Conservation (phyloP, 306 rosid species). For the Vigna reflexopilosa region DNA sequence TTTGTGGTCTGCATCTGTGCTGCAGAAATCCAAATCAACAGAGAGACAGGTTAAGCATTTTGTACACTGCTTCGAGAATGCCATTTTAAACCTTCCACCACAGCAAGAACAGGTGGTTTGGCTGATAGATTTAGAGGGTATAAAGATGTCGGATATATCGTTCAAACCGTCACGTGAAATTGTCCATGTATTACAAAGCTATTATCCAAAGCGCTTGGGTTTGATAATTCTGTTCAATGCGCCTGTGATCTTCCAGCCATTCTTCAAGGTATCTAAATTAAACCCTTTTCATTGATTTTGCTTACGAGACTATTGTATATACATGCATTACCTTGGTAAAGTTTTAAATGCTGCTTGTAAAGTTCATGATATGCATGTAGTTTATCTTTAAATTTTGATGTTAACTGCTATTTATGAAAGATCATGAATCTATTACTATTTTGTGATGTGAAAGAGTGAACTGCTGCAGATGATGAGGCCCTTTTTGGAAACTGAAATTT, state of each 20-base stretch:
- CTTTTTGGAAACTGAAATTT: neutral
- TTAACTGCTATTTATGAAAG: neutral
- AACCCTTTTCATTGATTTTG: neutral
- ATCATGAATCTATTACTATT: neutral
- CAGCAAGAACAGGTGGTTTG: slow-evolving; percentile 80
- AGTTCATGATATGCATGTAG: neutral
- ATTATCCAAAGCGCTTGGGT: slow-evolving; percentile 86
- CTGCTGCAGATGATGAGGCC: slow-evolving; percentile 46
- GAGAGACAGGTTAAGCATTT: slow-evolving; percentile 70
- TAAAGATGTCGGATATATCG: slow-evolving; percentile 46
- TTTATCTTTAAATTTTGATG: slow-evolving; percentile 23
- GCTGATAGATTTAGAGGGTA: slow-evolving; percentile 86
- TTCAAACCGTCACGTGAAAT: slow-evolving; percentile 71
- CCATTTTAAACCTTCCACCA: slow-evolving; percentile 72
- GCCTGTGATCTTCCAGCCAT: slow-evolving; percentile 82
- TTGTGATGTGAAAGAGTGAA: slow-evolving; percentile 29
- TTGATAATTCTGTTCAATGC: slow-evolving; percentile 78
- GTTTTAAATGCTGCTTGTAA: neutral
- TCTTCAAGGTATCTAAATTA: slow-evolving; percentile 63
- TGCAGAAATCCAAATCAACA: slow-evolving; percentile 70
- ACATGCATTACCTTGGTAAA: neutral
- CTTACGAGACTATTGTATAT: too few relatives aligned
- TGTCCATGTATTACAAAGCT: slow-evolving; percentile 71
- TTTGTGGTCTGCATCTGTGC: slow-evolving; percentile 35
- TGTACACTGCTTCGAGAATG: slow-evolving; percentile 88